A percentile compares a stretch with the other conserved stretches of the same genome.
These are phyloP conservation scores for Ophiorrhiza pumila DNA, from an alignment of 257 asterid genomes.

Conservation along the genomic window DNA sequence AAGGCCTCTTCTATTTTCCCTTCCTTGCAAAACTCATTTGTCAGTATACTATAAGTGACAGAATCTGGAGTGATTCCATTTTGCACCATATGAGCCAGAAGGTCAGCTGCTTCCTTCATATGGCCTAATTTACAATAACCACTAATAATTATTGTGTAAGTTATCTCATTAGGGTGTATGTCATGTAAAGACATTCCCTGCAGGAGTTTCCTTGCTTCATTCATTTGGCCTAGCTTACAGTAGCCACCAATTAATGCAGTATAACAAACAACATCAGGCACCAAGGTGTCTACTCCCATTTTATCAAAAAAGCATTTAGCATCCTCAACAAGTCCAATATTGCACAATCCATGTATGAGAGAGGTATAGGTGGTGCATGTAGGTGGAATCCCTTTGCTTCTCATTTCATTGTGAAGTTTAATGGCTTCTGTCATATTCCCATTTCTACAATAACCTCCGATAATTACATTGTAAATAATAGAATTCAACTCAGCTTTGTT, in stretches of 20 bases:
- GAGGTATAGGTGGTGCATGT: conserved; percentile 60
- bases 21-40: conserved; percentile 52
- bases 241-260: conserved; percentile 79
- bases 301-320: conserved; percentile 48
- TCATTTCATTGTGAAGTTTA: conserved; percentile 59
- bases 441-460: conserved; percentile 50
- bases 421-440: conserved; percentile 58
- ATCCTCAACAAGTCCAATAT: conserved; percentile 41
- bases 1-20: conserved; percentile 57
- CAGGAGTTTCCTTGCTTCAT: conserved; percentile 48
- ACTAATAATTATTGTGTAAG: conserved; percentile 65
- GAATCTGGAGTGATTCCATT: conserved; percentile 67
- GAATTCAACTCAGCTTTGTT: conserved; percentile 45
- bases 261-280: conserved; percentile 72
- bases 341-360: conserved; percentile 77
- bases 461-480: conserved; percentile 61
- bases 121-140: conserved; percentile 67
- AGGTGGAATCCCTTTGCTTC: conserved; percentile 48
- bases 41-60: conserved; percentile 59
- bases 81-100: conserved; percentile 58
- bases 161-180: conserved; percentile 65
- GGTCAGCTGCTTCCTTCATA: conserved; percentile 48
- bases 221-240: conserved; percentile 75
- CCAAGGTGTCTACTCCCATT: conserved; percentile 61
- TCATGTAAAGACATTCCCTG: conserved; percentile 60